These are phyloP conservation scores for Scortechinia acanthostroma DNA, from an alignment of 2,329 filamentous ascomycete genomes.

Conservation along the genomic window DNA sequence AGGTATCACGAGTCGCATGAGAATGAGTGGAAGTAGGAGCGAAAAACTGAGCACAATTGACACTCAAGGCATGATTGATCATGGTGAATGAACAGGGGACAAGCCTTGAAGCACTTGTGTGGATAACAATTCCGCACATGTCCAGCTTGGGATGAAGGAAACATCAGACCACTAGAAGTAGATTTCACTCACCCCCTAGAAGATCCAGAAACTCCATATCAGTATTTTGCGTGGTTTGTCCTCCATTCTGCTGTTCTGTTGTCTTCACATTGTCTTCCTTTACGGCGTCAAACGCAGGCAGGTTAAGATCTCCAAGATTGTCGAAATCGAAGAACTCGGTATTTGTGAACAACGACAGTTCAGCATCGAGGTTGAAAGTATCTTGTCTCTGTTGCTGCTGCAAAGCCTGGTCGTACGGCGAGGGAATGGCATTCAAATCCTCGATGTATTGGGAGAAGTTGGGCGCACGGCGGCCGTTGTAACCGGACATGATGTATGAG, in stretches of 20 bases:
- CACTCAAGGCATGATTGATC: too few species aligned
- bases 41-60: too few species aligned
- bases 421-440: neutral
- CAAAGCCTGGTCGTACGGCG: neutral
- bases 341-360: neutral
- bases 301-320: neutral
- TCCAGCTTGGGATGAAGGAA: too few species aligned
- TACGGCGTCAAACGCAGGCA: neutral
- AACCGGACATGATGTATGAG: neutral
- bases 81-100: too few species aligned
- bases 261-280: neutral
- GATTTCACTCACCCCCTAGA: neutral
- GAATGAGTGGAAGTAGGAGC: too few species aligned
- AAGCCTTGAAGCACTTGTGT: too few species aligned
- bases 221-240: neutral
- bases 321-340: conserved; percentile 3
- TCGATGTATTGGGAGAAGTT: conserved; percentile 2
- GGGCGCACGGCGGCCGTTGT: neutral
- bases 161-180: too few species aligned
- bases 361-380: neutral
- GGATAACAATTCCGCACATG: too few species aligned
- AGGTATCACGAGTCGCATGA: too few species aligned
- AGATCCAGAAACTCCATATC: conserved; percentile 1
- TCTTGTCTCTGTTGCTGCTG: neutral
- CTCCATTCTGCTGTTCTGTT: neutral